These are phyloP conservation scores for Nakazawaea ambrosiae DNA, from an alignment of 805 yeast species.

Conservation along the genomic window DNA sequence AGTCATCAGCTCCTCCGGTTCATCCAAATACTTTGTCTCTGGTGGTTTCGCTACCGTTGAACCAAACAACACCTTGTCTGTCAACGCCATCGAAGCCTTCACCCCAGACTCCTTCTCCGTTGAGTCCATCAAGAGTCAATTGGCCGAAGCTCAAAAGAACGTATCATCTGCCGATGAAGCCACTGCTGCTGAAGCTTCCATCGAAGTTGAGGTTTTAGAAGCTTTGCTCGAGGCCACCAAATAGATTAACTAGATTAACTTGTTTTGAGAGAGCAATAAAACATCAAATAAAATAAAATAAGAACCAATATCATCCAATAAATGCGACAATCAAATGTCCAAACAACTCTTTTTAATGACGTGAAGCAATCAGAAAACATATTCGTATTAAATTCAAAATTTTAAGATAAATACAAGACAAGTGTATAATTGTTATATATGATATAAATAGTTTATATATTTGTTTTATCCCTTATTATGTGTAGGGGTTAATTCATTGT, in stretches of 20 bases:
- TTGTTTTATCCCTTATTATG: too few relatives aligned
- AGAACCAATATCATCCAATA: too few relatives aligned
- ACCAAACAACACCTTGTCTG: slow-evolving; percentile 85
- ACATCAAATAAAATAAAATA: not conserved
- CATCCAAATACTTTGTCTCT: slow-evolving; percentile 79
- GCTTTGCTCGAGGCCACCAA: slow-evolving; percentile 81
- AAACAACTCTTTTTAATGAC: too few relatives aligned
- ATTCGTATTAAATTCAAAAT: too few relatives aligned
- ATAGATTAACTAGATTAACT: too few relatives aligned
- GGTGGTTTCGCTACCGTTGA: slow-evolving; percentile 97
- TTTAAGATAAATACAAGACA: too few relatives aligned
- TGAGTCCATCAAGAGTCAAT: slow-evolving; percentile 69
- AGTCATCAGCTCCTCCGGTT: slow-evolving; percentile 67
- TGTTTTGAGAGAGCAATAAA: too few relatives aligned
- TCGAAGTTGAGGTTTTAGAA: slow-evolving; percentile 94
- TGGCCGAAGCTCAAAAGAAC: slow-evolving; percentile 93
- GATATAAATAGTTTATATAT: too few relatives aligned
- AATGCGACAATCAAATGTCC: too few relatives aligned
- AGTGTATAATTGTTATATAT: too few relatives aligned
- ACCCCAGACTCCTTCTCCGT: slow-evolving; percentile 82
- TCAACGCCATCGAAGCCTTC: slow-evolving; percentile 93
- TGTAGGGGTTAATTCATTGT: too few relatives aligned
- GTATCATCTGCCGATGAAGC: slow-evolving; percentile 77
- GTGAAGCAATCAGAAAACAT: too few relatives aligned
- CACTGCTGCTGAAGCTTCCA: slow-evolving; percentile 89